Evolutionary conservation across 2,329 filamentous ascomycete species (phyloP).

Genomic region (Fusarium sp.): DNA sequence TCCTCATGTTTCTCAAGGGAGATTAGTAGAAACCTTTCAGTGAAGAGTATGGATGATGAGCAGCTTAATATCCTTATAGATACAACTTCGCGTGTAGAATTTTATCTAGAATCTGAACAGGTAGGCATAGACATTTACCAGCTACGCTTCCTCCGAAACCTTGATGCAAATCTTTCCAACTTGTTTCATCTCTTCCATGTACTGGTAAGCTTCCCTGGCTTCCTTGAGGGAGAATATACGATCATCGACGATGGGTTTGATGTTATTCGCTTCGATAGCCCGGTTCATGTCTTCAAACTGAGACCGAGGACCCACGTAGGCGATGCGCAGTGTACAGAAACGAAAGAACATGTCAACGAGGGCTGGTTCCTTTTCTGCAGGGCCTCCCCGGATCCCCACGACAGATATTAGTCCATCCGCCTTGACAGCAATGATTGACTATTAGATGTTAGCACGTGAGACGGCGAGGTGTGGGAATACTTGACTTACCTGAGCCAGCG

Average conservation of each 20-base stretch:
- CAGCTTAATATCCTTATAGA: no score
- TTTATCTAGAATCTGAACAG: no score
- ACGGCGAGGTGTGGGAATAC: not conserved
- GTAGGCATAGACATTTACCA: no score
- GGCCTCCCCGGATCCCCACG: conserved; percentile 41
- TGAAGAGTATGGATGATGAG: no score
- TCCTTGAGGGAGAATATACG: conserved; percentile 59
- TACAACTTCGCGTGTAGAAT: no score
- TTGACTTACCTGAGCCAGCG: conserved; percentile 65
- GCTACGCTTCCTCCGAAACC: not conserved
- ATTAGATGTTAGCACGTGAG: not conserved
- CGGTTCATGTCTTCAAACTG: conserved; percentile 63
- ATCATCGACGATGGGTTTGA: conserved; percentile 60
- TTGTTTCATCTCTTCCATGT: conserved; percentile 30
- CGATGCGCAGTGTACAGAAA: conserved; percentile 54
- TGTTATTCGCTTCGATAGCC: conserved; percentile 61
- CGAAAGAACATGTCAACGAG: conserved; percentile 5
- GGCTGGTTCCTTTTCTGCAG: not conserved
- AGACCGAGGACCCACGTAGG: conserved; percentile 57
- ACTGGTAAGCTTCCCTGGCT: conserved; percentile 53
- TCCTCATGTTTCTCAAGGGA: no score
- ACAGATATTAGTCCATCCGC: conserved; percentile 52
- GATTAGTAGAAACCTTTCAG: no score
- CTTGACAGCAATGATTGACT: conserved; percentile 62
- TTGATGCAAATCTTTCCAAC: not conserved